phyloP scores from a whole-genome alignment of 805 yeast species.

The Teunomyces funiuensis region DNA sequence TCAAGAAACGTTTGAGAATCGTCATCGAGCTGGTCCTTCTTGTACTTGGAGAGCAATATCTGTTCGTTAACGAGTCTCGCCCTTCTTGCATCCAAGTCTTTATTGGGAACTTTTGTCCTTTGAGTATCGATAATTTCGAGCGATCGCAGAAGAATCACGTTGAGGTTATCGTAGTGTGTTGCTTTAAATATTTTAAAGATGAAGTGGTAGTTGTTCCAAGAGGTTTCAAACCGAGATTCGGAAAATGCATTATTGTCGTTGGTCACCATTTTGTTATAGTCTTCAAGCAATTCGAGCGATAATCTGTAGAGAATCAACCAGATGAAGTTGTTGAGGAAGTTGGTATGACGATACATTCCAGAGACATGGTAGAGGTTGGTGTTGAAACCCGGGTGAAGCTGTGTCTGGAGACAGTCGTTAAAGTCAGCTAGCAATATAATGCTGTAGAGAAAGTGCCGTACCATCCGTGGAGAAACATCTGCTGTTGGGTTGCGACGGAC shows the following conservation, averaged over 20 bases:
- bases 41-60: neutral
- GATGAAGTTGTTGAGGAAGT: conserved; percentile 17
- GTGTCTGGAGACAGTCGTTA: conserved; percentile 9
- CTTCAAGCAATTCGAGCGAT: conserved; percentile 12
- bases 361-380: conserved; percentile 12
- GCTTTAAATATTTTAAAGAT: conserved; percentile 19
- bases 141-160: conserved; percentile 14
- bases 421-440: conserved; percentile 21
- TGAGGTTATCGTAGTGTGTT: conserved; percentile 19
- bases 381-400: conserved; percentile 26
- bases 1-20: neutral
- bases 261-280: conserved; percentile 8
- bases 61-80: conserved; percentile 2
- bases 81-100: neutral
- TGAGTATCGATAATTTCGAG: conserved; percentile 16
- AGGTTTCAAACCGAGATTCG: neutral
- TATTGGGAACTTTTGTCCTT: conserved; percentile 6
- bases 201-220: conserved; percentile 18
- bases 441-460: conserved; percentile 13
- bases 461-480: neutral
- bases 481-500: no score
- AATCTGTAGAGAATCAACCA: conserved; percentile 20
- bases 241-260: neutral
- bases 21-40: neutral
- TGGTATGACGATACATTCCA: neutral